Evolutionary conservation across 352 stramenopile species (phyloP), one percentile per base, ranked within the genome.

Genomic region (Phytophthora quininea): DNA sequence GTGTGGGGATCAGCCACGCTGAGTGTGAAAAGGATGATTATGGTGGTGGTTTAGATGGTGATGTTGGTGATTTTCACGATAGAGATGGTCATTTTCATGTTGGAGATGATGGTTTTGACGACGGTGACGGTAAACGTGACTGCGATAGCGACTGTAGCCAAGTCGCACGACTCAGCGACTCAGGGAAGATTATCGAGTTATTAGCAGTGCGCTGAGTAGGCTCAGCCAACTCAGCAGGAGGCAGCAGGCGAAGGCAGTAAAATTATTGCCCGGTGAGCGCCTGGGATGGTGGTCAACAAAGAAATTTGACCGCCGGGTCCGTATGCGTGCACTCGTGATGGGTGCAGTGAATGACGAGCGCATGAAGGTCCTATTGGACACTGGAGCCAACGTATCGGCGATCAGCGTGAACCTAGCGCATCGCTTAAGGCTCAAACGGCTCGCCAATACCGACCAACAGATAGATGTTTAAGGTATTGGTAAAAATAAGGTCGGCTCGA

Each of bases 381-480:
- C 51, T 11, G 51, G 51, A 6, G 35, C 51, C 29, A 57, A 57
- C 19, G 53, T 59, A 10, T 51, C 9, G 11, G 40, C 30, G 8
- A 15, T 57, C 15, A 59, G 37, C 31, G 38, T 40, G 15, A 10
- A 12, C 2, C 43, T 60, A n/a, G 54, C 54, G 5, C 12, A 12
- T 29, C 24, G 15, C 14, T 30, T 60, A 29, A 29, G 54, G 12
- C 32, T 60, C 29, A 50, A 52, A 40, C 54, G 42, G 31, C 10
- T 19, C 2, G 27, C 40, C 1, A 48, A 8, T 27, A 42, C 27
- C 0, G 53, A 42, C 12, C 24, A 42, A 38, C 37, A 51, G 8
- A 53, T 54, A 27, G 32, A 62, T 2, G 43, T 62, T 9, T 43
- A 62, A 31, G 55, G 42, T 6, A 57, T 57, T n/a, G 33, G 51